Conservation (phyloP, 1,284 basidiomycete genomes). For the Cryptococcus sp. region DNA sequence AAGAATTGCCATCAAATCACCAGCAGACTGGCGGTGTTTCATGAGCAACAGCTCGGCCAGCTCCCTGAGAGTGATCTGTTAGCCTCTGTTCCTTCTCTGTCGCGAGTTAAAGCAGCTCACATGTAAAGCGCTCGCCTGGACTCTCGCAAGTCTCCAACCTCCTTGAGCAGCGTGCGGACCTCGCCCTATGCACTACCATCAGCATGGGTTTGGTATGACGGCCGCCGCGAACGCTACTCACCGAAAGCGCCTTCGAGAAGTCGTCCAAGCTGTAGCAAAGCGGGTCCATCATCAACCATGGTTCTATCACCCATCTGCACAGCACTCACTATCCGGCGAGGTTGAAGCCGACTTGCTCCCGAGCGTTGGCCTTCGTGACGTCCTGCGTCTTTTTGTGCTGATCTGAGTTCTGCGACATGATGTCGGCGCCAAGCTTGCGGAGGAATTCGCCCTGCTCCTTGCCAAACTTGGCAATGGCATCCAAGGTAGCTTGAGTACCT, state of each 20-base stretch:
- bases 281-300: neutral
- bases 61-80: conserved; percentile 24
- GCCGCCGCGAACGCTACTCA: conserved; percentile 13
- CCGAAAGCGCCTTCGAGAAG: conserved; percentile 46
- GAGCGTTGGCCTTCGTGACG: conserved; percentile 37
- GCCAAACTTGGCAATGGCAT: conserved; percentile 42
- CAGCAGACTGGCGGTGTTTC: conserved; percentile 47
- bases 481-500: conserved; percentile 45
- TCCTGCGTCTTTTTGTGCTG: conserved; percentile 46
- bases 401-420: conserved; percentile 47
- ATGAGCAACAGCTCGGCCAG: conserved; percentile 47
- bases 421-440: conserved; percentile 41
- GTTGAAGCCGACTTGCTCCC: conserved; percentile 51
- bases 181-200: conserved; percentile 30
- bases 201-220: neutral
- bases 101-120: conserved; percentile 22
- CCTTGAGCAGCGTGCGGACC: conserved; percentile 46
- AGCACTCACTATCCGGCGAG: conserved; percentile 44
- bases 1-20: conserved; percentile 49
- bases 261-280: conserved; percentile 44
- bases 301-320: neutral
- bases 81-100: neutral
- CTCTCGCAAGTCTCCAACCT: conserved; percentile 48
- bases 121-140: conserved; percentile 47
- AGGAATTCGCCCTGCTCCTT: conserved; percentile 44